phyloP scores from a whole-genome alignment of 371 early-diverging fungal genomes.

The Mortierella sp. region DNA sequence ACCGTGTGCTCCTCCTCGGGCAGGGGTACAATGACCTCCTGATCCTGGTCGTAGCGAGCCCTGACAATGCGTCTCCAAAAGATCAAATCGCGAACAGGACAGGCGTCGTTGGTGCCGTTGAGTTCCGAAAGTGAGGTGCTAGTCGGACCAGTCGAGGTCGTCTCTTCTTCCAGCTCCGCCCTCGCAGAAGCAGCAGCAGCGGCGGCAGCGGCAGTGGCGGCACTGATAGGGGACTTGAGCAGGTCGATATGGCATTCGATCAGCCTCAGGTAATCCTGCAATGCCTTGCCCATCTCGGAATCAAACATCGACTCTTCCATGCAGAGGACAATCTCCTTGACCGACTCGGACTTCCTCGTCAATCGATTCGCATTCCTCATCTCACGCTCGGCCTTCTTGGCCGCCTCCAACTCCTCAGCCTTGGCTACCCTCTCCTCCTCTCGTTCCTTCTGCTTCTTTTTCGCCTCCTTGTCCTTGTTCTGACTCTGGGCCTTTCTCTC shows the following conservation, averaged over 20 bases:
- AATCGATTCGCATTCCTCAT: constrained; percentile 30
- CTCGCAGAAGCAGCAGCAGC: not conserved
- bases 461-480: constrained; percentile 17
- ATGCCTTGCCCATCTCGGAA: constrained; percentile 27
- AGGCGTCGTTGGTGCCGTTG: not conserved
- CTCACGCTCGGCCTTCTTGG: constrained; percentile 25
- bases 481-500: constrained; percentile 14
- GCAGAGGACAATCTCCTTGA: constrained; percentile 46
- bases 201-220: not conserved
- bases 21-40: constrained; percentile 15
- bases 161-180: not conserved
- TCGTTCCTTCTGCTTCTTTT: constrained; percentile 19
- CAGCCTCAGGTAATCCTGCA: constrained; percentile 24
- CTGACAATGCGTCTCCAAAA: constrained; percentile 39
- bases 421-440: constrained; percentile 12
- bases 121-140: constrained; percentile 2
- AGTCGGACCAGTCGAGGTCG: not conserved
- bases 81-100: constrained; percentile 21
- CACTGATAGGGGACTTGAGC: not conserved
- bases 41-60: constrained; percentile 29
- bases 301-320: constrained; percentile 36
- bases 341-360: constrained; percentile 20
- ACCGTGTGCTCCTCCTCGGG: constrained; percentile 14
- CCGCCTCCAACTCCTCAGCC: constrained; percentile 28
- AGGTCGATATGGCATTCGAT: constrained; percentile 29